Percentiles rank a stretch among this genome's conserved stretches.
Evolutionary conservation across 176 grass and related monocot genomes (phyloP).

Genomic region (Melocanna baccifera): DNA sequence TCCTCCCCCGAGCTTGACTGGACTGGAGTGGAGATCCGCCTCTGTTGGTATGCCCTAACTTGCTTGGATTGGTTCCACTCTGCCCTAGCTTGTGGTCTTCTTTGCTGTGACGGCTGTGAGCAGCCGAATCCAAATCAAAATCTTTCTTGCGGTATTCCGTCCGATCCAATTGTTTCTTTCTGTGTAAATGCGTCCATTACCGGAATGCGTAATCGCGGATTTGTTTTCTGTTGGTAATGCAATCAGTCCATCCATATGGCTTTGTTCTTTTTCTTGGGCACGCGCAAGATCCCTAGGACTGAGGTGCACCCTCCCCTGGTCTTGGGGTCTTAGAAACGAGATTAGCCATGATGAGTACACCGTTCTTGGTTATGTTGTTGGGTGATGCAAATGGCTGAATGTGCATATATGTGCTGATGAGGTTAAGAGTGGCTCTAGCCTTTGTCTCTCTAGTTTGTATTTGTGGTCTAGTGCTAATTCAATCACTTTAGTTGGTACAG

Average conservation of each 20-base stretch:
- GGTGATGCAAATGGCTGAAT: neutral
- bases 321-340: neutral
- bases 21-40: neutral
- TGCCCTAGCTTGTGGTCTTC: neutral
- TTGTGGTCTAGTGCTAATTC: neutral
- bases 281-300: neutral
- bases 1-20: neutral
- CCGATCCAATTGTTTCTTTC: neutral
- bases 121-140: neutral
- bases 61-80: neutral
- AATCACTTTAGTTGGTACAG: neutral
- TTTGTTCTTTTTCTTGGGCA: neutral
- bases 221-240: neutral
- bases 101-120: neutral
- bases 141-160: neutral
- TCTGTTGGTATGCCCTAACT: neutral
- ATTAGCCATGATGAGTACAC: neutral
- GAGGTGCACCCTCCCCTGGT: neutral
- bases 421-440: neutral
- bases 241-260: neutral
- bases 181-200: neutral
- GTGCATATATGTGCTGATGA: neutral
- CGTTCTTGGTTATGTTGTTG: neutral
- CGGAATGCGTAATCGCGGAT: neutral
- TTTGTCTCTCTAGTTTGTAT: neutral